Conservation (phyloP, 148 eudicot genomes). For the Cornus florida region DNA sequence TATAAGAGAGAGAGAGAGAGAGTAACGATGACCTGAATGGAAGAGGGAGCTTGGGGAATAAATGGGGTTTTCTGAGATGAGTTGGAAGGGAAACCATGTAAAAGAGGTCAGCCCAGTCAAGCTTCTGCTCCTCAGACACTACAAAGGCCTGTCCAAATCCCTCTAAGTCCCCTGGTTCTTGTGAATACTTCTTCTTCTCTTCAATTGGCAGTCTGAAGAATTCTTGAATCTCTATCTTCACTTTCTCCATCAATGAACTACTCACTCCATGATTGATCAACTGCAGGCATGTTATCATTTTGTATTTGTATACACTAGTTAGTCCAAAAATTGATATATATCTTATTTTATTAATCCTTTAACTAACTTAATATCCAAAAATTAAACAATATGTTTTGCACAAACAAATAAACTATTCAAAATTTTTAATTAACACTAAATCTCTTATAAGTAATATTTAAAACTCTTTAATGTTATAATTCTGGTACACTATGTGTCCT, state of each 20-base stretch:
- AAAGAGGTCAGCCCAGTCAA: conserved; percentile 35
- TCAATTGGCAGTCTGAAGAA: conserved; percentile 27
- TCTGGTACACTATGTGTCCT: too few species aligned
- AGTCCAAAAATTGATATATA: too few species aligned
- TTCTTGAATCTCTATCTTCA: conserved; percentile 18
- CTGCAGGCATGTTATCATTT: conserved; percentile 6
- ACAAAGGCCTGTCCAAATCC: conserved; percentile 35
- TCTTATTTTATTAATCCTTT: too few species aligned
- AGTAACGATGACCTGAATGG: conserved; percentile 15
- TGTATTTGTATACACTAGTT: too few species aligned
- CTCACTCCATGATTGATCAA: conserved; percentile 35
- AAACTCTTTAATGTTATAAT: too few species aligned
- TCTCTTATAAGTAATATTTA: too few species aligned
- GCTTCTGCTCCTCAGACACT: conserved; percentile 30
- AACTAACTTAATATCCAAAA: too few species aligned
- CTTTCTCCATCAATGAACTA: conserved; percentile 16
- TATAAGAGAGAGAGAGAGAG: not conserved
- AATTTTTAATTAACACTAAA: too few species aligned
- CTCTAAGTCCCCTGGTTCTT: conserved; percentile 17
- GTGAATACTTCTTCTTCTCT: conserved; percentile 24
- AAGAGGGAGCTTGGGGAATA: conserved; percentile 23
- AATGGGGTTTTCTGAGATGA: conserved; percentile 25
- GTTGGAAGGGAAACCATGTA: conserved; percentile 19
- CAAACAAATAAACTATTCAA: too few species aligned
- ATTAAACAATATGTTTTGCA: too few species aligned